phyloP scores from a whole-genome alignment of 164 flowering plant genomes.

The Brasenia schreberi region DNA sequence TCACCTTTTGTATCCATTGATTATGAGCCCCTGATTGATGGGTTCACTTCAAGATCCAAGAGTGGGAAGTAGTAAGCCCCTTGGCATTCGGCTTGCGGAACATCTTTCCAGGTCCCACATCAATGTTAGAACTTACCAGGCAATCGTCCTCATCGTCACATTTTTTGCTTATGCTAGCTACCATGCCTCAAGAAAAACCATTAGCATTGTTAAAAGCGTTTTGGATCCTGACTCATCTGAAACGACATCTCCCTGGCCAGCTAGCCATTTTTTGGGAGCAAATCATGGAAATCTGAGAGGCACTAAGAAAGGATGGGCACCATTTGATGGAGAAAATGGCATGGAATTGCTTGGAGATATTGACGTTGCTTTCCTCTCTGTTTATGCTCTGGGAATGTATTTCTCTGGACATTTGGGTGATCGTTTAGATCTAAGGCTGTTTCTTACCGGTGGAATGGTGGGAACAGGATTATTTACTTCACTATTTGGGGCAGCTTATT shows the following conservation, averaged over 20 bases:
- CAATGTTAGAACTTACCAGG: slow-evolving; percentile 59
- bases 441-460: slow-evolving; percentile 76
- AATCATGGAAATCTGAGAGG: slow-evolving; percentile 4
- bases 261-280: slow-evolving; percentile 8
- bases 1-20: not conserved
- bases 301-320: slow-evolving; percentile 62
- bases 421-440: slow-evolving; percentile 54
- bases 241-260: slow-evolving; percentile 17
- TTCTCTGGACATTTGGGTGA: slow-evolving; percentile 88
- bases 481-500: slow-evolving; percentile 71
- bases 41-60: slow-evolving; percentile 13
- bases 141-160: slow-evolving; percentile 60
- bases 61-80: slow-evolving; percentile 29
- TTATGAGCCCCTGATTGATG: slow-evolving; percentile 5
- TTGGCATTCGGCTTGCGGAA: slow-evolving; percentile 43
- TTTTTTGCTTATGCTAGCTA: slow-evolving; percentile 71
- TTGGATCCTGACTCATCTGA: slow-evolving; percentile 62
- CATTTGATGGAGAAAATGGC: slow-evolving; percentile 74
- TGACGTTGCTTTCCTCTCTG: slow-evolving; percentile 68
- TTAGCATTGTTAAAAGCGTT: slow-evolving; percentile 72
- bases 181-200: slow-evolving; percentile 77
- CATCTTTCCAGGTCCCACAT: slow-evolving; percentile 16
- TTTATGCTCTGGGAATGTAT: slow-evolving; percentile 75
- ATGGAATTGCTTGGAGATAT: slow-evolving; percentile 62
- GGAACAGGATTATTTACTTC: slow-evolving; percentile 85